These are phyloP conservation scores for Fagus crenata DNA, from an alignment of 306 rosid species.

Conservation along the genomic window DNA sequence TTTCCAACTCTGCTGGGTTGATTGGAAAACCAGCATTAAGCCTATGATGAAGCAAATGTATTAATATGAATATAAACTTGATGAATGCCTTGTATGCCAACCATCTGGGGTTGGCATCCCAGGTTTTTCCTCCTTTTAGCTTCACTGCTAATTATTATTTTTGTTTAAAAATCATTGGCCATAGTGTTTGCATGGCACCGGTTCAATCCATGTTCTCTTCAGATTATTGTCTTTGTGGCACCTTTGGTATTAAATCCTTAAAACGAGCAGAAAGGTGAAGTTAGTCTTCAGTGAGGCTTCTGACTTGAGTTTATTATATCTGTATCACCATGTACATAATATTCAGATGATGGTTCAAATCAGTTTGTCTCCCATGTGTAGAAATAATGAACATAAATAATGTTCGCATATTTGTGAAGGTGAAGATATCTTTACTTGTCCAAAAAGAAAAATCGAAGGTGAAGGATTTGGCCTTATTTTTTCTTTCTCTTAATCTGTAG, in stretches of 20 bases:
- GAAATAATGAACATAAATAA: neutral
- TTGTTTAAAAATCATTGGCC: neutral
- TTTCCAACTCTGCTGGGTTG: conserved; percentile 8
- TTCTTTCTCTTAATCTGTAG: conserved; percentile 45
- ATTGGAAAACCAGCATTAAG: neutral
- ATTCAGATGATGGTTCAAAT: neutral
- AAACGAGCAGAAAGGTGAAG: neutral
- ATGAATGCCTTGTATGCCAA: neutral
- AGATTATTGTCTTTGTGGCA: neutral
- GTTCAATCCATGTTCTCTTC: neutral
- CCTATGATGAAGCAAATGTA: conserved; percentile 9
- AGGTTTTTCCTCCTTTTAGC: neutral
- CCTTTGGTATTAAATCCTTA: neutral
- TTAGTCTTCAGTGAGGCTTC: neutral
- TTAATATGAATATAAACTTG: neutral
- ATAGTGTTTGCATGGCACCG: neutral
- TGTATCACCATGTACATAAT: conserved; percentile 16
- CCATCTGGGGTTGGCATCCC: neutral
- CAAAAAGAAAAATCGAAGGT: too few species aligned
- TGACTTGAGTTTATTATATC: conserved; percentile 18
- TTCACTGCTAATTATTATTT: neutral
- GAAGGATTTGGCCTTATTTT: conserved; percentile 18
- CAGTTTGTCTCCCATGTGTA: neutral
- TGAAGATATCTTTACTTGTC: neutral
- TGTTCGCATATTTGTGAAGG: neutral